Percentiles rank a stretch among this genome's conserved stretches.
Evolutionary conservation across 305 asterid genomes (phyloP).

Genomic region (Solanum aculeatissimum): DNA sequence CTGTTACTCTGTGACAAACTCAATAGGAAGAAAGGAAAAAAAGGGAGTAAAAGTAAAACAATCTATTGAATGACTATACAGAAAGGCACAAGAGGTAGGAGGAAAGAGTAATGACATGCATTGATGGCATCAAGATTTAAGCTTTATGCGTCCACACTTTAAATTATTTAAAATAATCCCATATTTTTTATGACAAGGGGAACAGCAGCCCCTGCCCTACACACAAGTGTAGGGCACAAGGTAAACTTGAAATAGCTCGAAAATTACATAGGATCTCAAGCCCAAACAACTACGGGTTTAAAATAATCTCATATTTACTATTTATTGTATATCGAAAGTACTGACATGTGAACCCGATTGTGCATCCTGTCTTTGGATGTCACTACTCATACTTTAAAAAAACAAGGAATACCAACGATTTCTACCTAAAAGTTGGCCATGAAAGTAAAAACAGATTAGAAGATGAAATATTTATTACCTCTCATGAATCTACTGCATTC

Average conservation of each 20-base stretch:
- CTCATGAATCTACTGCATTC: constrained; percentile 97
- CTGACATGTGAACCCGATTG: not conserved
- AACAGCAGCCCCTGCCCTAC: too few species aligned
- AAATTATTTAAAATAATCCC: not conserved
- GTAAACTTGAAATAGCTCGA: too few species aligned
- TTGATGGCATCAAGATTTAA: not conserved
- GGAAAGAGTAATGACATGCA: not conserved
- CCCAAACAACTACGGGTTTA: not conserved
- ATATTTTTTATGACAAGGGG: too few species aligned
- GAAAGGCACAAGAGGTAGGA: not conserved
- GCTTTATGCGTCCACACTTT: not conserved
- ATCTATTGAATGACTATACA: not conserved
- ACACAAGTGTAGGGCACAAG: too few species aligned
- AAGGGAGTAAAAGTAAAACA: not conserved
- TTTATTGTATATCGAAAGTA: not conserved
- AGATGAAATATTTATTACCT: constrained; percentile 40
- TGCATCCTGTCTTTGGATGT: not conserved
- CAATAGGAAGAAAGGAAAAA: not conserved
- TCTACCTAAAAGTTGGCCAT: constrained; percentile 7
- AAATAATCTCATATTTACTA: not conserved
- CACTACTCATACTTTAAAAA: not conserved
- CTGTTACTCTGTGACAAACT: not conserved
- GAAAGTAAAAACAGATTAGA: constrained; percentile 3
- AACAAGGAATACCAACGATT: not conserved
- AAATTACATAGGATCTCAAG: too few species aligned